Conservation (phyloP, 2,329 filamentous ascomycete species). For the Calonectria henricotiae region DNA sequence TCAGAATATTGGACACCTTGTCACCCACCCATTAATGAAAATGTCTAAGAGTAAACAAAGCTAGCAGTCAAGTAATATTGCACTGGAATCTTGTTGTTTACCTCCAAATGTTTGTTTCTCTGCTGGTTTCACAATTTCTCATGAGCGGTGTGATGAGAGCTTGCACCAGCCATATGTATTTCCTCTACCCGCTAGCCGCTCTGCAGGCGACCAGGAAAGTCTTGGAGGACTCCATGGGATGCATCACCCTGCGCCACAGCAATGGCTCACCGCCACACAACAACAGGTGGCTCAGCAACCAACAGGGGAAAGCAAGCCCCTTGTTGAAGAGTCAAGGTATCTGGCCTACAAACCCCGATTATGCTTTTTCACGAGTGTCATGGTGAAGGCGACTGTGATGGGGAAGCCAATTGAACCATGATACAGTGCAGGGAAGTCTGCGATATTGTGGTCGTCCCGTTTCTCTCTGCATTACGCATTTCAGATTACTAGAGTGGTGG, state of each 20-base stretch:
- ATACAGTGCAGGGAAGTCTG: slow-evolving; percentile 2
- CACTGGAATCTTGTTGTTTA: neutral
- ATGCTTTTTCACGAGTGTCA: neutral
- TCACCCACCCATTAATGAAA: neutral
- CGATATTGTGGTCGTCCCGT: neutral
- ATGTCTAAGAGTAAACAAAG: neutral
- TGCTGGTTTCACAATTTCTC: no score
- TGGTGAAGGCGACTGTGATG: neutral
- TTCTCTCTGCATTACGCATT: neutral
- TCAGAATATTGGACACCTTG: neutral
- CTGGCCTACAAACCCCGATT: neutral
- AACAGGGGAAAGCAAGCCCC: neutral
- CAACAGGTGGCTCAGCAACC: slow-evolving; percentile 29
- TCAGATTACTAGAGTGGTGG: neutral
- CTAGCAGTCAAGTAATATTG: neutral
- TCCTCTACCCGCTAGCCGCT: neutral
- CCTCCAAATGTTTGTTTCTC: neutral
- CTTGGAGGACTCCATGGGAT: slow-evolving; percentile 10
- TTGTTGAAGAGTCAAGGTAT: neutral
- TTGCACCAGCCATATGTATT: neutral
- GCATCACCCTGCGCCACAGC: slow-evolving; percentile 47
- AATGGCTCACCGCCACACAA: slow-evolving; percentile 32
- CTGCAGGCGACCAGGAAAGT: slow-evolving; percentile 4
- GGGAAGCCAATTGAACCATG: neutral
- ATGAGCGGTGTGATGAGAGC: slow-evolving; percentile 8